Evolutionary conservation across 1,139 yeast genomes (phyloP).

Genomic region (Eremothecium gossypii): DNA sequence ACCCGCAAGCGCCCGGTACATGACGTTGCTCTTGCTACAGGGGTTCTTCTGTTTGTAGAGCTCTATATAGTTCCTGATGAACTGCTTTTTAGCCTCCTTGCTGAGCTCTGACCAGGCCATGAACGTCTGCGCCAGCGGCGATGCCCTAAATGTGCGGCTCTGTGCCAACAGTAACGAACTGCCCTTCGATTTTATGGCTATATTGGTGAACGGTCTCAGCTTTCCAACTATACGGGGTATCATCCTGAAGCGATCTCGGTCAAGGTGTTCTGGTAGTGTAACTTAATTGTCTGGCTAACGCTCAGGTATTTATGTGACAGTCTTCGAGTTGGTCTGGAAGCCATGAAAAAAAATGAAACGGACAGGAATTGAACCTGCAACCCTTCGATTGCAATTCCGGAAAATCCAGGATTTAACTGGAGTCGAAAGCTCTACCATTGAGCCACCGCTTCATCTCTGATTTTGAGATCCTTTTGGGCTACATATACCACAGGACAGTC

Average conservation of each 20-base stretch:
- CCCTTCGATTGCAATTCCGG: slow-evolving; percentile 48
- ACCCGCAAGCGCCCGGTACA: slow-evolving; percentile 26
- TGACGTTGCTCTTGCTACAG: slow-evolving; percentile 22
- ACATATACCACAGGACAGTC: no score
- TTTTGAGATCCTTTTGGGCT: no score
- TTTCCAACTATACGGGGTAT: no score
- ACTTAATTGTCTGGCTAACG: no score
- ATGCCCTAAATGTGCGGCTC: no score
- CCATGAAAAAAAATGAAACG: slow-evolving; percentile 40
- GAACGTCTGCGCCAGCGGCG: slow-evolving; percentile 2
- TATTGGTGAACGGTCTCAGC: no score
- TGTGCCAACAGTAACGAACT: neutral
- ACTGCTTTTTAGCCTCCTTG: slow-evolving; percentile 20
- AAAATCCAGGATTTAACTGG: slow-evolving; percentile 36
- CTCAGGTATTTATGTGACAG: no score
- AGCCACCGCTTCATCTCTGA: slow-evolving; percentile 55
- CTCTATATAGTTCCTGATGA: slow-evolving; percentile 25
- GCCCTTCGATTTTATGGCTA: neutral
- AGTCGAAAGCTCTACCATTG: slow-evolving; percentile 85
- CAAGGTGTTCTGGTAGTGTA: no score
- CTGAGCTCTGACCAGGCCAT: slow-evolving; percentile 24
- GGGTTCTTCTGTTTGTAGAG: slow-evolving; percentile 27
- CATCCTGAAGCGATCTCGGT: no score
- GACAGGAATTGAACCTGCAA: slow-evolving; percentile 74
- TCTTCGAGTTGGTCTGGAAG: no score